Conservation (phyloP, 176 grass and related monocot species). For the Dactylis glomerata region DNA sequence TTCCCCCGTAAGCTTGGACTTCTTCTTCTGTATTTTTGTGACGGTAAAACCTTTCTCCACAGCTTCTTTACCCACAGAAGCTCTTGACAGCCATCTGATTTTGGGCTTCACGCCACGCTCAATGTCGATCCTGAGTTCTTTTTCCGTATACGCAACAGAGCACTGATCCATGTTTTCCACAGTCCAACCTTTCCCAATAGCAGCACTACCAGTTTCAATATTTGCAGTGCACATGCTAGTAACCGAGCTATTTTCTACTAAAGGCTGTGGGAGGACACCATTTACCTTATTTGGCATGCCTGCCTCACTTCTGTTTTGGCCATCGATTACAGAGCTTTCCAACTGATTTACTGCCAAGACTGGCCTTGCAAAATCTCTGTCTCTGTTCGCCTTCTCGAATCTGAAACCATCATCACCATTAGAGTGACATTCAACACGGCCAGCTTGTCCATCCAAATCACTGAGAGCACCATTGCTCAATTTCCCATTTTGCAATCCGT, state of each 20-base stretch:
- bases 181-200: constrained; percentile 7
- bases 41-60: constrained; percentile 65
- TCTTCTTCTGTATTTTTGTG: constrained; percentile 67
- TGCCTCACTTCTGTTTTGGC: not conserved
- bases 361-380: not conserved
- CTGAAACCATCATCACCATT: not conserved
- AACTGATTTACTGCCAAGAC: not conserved
- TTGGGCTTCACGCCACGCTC: constrained; percentile 77
- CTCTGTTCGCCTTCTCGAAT: not conserved
- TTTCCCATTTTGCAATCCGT: not conserved
- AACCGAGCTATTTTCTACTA: not conserved
- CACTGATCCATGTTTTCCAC: constrained; percentile 56
- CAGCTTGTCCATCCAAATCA: not conserved
- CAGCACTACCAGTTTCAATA: constrained; percentile 25
- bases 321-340: not conserved
- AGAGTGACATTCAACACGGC: not conserved
- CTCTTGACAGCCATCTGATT: constrained; percentile 61
- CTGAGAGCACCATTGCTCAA: not conserved
- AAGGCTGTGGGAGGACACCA: not conserved
- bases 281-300: not conserved
- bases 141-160: constrained; percentile 53
- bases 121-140: constrained; percentile 51
- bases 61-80: constrained; percentile 47
- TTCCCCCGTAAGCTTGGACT: constrained; percentile 42
- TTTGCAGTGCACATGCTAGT: constrained; percentile 18